phyloP scores from a whole-genome alignment of 192 early-diverging fungal species.

The Chytriomyces sp. region DNA sequence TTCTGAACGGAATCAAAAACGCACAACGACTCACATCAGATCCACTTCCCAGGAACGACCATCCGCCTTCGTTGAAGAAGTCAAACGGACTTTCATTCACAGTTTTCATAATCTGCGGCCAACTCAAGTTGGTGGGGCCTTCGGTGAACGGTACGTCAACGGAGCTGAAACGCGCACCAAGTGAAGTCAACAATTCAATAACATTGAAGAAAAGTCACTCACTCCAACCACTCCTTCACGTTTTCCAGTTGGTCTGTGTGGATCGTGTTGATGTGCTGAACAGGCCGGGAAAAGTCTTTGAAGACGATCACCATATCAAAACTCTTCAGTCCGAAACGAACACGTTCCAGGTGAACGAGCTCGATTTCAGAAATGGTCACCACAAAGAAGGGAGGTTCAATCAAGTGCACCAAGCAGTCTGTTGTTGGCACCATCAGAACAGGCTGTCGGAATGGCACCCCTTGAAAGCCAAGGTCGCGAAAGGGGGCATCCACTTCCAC shows the following conservation, averaged over 20 bases:
- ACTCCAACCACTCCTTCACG: slow-evolving; percentile 92
- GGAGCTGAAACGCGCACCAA: too few relatives aligned
- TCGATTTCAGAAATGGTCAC: slow-evolving; percentile 91
- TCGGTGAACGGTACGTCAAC: slow-evolving; percentile 92
- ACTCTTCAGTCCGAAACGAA: slow-evolving; percentile 93
- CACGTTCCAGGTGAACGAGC: slow-evolving; percentile 94
- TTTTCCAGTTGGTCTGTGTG: slow-evolving; percentile 88
- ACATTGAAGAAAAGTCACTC: slow-evolving; percentile 1
- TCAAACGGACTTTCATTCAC: slow-evolving; percentile 87
- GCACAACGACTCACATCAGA: slow-evolving; percentile 31
- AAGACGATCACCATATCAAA: slow-evolving; percentile 99
- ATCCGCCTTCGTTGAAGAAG: slow-evolving; percentile 91
- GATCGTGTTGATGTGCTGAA: slow-evolving; percentile 96
- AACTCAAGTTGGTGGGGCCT: slow-evolving; percentile 91
- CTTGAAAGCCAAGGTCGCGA: slow-evolving; percentile 90
- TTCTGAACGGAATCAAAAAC: not conserved
- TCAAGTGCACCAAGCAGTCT: slow-evolving; percentile 94
- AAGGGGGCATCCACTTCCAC: slow-evolving; percentile 92
- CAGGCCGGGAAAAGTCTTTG: slow-evolving; percentile 86
- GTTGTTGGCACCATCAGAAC: slow-evolving; percentile 93
- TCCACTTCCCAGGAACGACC: slow-evolving; percentile 82
- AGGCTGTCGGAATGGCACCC: slow-evolving; percentile 89
- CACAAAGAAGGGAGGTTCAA: slow-evolving; percentile 90
- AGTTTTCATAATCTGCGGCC: slow-evolving; percentile 98
- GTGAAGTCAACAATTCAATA: not conserved